Evolutionary conservation across 2,329 filamentous ascomycete species (phyloP).

Genomic region (Neofusicoccum ribis): DNA sequence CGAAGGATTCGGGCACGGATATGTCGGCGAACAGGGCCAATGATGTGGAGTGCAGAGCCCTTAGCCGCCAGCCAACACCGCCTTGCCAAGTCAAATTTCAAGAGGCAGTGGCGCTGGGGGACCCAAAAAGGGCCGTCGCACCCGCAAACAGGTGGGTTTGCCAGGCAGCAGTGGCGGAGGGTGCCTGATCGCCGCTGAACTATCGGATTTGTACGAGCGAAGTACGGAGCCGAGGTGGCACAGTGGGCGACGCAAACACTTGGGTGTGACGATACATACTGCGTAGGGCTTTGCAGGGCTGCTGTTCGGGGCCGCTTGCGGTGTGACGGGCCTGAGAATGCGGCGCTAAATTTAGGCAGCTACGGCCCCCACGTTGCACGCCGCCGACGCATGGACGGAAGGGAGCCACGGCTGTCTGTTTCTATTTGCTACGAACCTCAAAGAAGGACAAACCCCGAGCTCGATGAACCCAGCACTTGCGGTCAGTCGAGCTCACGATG

Average conservation of each 20-base stretch:
- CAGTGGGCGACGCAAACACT: background rate
- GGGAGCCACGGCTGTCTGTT: background rate
- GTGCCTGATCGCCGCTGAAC: background rate
- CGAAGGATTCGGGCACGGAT: slow-evolving; percentile 1
- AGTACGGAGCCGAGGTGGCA: background rate
- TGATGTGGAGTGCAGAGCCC: background rate
- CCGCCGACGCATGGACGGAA: background rate
- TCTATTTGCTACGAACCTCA: too few species aligned
- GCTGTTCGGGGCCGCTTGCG: background rate
- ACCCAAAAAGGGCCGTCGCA: background rate
- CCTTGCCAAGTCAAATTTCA: background rate
- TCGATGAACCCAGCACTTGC: too few species aligned
- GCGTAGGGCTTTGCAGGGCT: background rate
- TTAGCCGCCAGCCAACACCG: background rate
- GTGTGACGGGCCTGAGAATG: background rate
- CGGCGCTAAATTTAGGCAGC: background rate
- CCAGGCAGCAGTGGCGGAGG: background rate
- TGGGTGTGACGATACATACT: background rate
- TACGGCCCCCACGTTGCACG: background rate
- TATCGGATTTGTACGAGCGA: background rate
- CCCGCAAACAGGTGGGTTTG: background rate
- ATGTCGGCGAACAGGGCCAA: background rate
- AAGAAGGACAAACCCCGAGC: too few species aligned
- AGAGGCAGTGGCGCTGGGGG: background rate
- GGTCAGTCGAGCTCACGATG: too few species aligned